Evolutionary conservation across 2,329 filamentous ascomycete genomes (phyloP).

Genomic region (Blastomyces parvus): DNA sequence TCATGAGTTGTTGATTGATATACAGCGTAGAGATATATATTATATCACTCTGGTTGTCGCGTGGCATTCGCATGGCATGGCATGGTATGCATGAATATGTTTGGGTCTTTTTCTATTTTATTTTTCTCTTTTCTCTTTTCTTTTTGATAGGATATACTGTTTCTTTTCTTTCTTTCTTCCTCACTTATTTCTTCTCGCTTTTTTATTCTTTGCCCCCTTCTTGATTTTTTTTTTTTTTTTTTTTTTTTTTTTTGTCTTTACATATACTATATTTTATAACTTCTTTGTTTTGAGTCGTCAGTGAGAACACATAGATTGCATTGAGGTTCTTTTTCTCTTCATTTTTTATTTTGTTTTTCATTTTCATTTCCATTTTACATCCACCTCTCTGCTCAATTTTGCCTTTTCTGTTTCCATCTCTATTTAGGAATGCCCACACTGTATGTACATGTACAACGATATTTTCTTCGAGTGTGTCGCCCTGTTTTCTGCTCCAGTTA

Average conservation of each 20-base stretch:
- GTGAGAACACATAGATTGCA: no score
- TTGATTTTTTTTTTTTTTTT: not conserved
- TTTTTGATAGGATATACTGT: not conserved
- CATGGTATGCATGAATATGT: not conserved
- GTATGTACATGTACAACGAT: no score
- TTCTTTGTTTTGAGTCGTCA: no score
- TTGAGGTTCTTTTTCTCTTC: no score
- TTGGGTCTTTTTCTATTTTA: not conserved
- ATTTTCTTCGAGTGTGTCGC: no score
- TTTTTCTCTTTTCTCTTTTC: not conserved
- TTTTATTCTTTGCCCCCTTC: not conserved
- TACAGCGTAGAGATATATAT: not conserved
- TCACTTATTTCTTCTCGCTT: not conserved
- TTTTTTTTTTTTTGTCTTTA: not conserved
- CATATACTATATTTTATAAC: no score
- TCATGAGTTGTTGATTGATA: not conserved
- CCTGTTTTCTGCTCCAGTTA: no score
- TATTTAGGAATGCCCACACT: no score
- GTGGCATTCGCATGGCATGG: not conserved
- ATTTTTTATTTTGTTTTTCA: no score
- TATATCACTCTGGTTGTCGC: not conserved
- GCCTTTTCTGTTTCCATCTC: no score
- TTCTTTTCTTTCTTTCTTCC: not conserved
- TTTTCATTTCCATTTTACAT: no score
- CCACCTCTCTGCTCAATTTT: no score